Evolutionary conservation across 225 moss, liverwort and hornwort genomes (phyloP).

Genomic region (Marchantia polymorpha): DNA sequence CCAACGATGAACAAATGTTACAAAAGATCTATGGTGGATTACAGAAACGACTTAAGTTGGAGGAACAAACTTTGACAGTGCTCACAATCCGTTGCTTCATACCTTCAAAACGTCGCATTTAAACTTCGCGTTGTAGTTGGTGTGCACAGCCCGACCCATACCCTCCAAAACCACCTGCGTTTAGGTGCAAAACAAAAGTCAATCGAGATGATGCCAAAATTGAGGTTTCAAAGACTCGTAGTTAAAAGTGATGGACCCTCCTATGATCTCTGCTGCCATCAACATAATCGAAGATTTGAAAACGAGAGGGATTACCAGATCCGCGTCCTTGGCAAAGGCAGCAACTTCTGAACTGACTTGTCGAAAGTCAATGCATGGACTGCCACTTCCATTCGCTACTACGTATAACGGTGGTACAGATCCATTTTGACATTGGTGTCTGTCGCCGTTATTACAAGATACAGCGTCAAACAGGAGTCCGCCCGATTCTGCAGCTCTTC

Average conservation of each 20-base stretch:
- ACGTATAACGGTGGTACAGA: constrained; percentile 67
- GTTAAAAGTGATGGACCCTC: neutral
- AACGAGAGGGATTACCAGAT: constrained; percentile 43
- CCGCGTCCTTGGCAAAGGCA: constrained; percentile 74
- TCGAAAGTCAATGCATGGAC: constrained; percentile 93
- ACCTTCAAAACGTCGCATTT: constrained; percentile 92
- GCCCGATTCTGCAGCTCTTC: constrained; percentile 85
- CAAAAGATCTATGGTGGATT: neutral
- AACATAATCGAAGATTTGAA: no score
- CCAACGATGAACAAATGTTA: neutral
- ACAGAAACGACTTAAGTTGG: neutral
- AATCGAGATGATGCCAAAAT: neutral
- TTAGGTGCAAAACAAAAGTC: neutral
- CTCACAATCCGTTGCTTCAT: neutral
- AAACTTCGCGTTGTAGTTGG: constrained; percentile 84
- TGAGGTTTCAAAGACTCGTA: neutral
- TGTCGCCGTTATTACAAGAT: constrained; percentile 15
- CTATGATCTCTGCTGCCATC: neutral
- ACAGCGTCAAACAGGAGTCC: constrained; percentile 78
- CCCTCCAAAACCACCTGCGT: constrained; percentile 75
- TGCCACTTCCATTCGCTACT: constrained; percentile 93
- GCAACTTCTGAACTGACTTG: constrained; percentile 99
- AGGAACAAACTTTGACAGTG: neutral
- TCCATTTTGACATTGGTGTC: constrained; percentile 22
- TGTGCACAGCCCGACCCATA: constrained; percentile 95